Base-by-base conservation (phyloP, 371 early-diverging fungal species). In the Mucor racemosus region DNA sequence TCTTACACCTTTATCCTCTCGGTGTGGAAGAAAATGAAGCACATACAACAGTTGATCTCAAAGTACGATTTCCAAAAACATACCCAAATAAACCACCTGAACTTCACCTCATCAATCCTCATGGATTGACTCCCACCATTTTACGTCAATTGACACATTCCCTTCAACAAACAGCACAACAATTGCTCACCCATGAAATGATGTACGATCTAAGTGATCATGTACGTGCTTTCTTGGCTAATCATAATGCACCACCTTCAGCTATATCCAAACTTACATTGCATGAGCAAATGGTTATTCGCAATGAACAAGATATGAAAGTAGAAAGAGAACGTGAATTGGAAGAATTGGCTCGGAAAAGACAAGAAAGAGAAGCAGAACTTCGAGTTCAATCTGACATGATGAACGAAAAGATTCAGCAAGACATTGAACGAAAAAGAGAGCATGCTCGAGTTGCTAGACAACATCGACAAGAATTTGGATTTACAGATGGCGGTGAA, bases 81-180 rank as follows among this genome's bases (percentile, higher is more conserved):
- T 93, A 93, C 72, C 93, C 93, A 7, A 84, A 82, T 58, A 84
- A 82, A 48, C 81, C 82, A 56, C 93, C 93, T 3, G 89, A 88
- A 55, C 58, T 91, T 33, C 80, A 81, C 31, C 60, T 93, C 2
- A 84, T 85, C 41, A 78, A 83, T 31, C 76, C 81, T 1, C 75
- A 71, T 40, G 92, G 92, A 10, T 72, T 93, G 14, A 74, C 83
- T 13, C 73, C 76, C n/a, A 72, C 72, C 9, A 77, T 88, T 35
- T 64, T 84, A 1, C 81, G 79, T 17, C 81, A 80, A 33, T 72
- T 91, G 1, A 56, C 71, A 21, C 74, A 60, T 10, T 67, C 84
- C 31, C 67, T 90, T 0, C 75, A 77, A 42, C 60, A 58, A 7
- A 76, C 84, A 9, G 85, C 88, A 3, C 80, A 77, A 21, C 74